Evolutionary conservation across 1,284 basidiomycete species (phyloP).

Genomic region (Irpex sp.): DNA sequence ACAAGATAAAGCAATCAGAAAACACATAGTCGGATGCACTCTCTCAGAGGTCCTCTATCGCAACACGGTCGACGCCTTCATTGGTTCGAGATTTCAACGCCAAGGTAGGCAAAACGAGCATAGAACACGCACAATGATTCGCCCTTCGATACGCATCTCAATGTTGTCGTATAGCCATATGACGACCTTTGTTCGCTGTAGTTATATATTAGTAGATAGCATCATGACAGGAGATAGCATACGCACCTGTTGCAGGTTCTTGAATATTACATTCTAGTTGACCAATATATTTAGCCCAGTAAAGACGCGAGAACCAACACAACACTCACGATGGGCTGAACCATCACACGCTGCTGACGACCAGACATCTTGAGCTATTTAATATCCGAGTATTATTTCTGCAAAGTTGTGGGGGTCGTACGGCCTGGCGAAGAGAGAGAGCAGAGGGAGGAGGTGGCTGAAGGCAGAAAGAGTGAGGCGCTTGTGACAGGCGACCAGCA

Average conservation of each 20-base stretch:
- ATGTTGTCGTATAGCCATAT: conserved; percentile 98
- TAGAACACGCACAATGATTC: conserved; percentile 79
- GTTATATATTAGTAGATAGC: not conserved
- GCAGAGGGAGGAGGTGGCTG: conserved; percentile 9
- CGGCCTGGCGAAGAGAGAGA: too few relatives aligned
- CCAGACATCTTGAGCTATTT: conserved; percentile 67
- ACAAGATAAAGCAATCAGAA: conserved; percentile 13
- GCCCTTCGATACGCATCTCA: conserved; percentile 95
- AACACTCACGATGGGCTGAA: conserved; percentile 87
- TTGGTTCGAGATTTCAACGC: conserved; percentile 24
- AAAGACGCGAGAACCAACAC: not conserved
- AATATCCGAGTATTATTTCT: conserved; percentile 13
- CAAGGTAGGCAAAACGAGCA: conserved; percentile 18
- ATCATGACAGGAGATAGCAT: conserved; percentile 1
- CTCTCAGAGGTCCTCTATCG: conserved; percentile 1
- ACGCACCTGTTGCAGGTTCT: conserved; percentile 85
- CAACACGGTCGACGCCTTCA: conserved; percentile 20
- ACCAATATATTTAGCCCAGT: not conserved
- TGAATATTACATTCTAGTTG: conserved; percentile 94
- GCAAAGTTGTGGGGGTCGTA: conserved; percentile 6
- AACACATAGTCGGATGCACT: conserved; percentile 15
- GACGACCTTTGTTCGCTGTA: conserved; percentile 77
- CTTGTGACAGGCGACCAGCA: conserved; percentile 2
- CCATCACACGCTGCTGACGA: conserved; percentile 93
- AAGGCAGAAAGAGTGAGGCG: conserved; percentile 6